Evolutionary conservation across 2,329 filamentous ascomycete species (phyloP).

Genomic region (Talaromyces sp.): DNA sequence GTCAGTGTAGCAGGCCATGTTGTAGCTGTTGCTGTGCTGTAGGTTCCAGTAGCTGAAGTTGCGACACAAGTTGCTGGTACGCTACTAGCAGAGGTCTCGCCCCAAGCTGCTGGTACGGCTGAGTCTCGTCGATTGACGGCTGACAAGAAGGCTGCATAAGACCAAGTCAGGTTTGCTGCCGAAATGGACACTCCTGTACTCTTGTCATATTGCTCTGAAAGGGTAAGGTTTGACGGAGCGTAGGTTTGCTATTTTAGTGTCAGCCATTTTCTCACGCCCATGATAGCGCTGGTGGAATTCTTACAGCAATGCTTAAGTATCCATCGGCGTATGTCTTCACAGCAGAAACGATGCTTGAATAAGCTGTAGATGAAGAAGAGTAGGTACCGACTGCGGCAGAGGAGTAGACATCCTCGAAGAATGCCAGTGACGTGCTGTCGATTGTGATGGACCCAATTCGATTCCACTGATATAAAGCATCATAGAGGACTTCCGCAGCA

Average conservation of each 20-base stretch:
- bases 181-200: conserved; percentile 34
- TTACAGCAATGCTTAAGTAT: conserved; percentile 46
- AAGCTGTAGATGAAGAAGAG: conserved; percentile 53
- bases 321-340: conserved; percentile 62
- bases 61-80: conserved; percentile 30
- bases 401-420: conserved; percentile 66
- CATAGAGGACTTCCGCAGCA: conserved; percentile 76
- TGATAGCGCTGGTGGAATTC: neutral
- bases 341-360: conserved; percentile 55
- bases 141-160: conserved; percentile 42
- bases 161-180: conserved; percentile 44
- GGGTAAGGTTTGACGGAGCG: conserved; percentile 28
- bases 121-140: conserved; percentile 32
- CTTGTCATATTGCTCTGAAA: conserved; percentile 43
- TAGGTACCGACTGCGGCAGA: conserved; percentile 62
- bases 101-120: conserved; percentile 34
- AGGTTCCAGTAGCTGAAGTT: conserved; percentile 34
- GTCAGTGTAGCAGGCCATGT: conserved; percentile 31
- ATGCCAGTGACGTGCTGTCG: conserved; percentile 61
- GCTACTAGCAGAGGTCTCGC: conserved; percentile 29
- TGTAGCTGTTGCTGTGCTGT: conserved; percentile 31
- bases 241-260: conserved; percentile 24
- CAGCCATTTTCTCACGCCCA: neutral
- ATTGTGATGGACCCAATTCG: conserved; percentile 61
- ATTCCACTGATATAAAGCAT: conserved; percentile 70